Evolutionary conservation across 2,329 filamentous ascomycete genomes (phyloP), one percentile per base, ranked within the genome.

Genomic region (Phoma sp.): DNA sequence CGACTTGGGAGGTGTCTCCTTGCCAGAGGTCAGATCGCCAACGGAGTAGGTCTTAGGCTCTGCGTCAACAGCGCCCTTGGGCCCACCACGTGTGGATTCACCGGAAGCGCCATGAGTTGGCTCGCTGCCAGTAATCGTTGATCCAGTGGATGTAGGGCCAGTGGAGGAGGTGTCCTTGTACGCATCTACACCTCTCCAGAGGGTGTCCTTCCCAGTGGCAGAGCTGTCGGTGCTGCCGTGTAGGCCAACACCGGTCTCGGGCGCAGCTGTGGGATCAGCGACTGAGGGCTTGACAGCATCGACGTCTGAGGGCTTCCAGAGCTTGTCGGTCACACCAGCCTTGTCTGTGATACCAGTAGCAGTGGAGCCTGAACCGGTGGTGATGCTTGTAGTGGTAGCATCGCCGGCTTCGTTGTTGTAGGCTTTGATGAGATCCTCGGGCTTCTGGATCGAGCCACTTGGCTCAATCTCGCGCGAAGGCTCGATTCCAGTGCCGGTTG

Each of bases 1-100:
- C 24, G 50, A 73, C 76, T 67, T 73, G 88, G 88, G 82, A 62
- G 88, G 86, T 57, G 88, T 88, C 72, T 91, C 58, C 40, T 49
- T 56, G 40, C 54, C 56, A 12, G 25, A 43, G 25, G 52, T 55
- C 22, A 55, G 32, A 19, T 55, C 52, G 17, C 52, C 52, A 43
- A 55, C 38, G 36, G 52, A 55, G 41, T 55, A 55, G 41, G 32
- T 46, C 43, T 47, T 55, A 6, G 52, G 52, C 41, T 55, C 46
- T 4, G 52, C 31, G 5, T 55, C 46, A n/a, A 55, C 15, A 9
- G 37, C 52, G n/a, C 52, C 52, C 41, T 55, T 51, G 19, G 41
- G 46, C 2, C 52, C 46, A 29, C 33, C 41, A 2, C 40, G 51
- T 10, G 46, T 46, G 8, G 52, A 51, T 29, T 39, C 52, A 17